phyloP scores from a whole-genome alignment of 2,329 filamentous ascomycete genomes.

The Beauveria sp. region DNA sequence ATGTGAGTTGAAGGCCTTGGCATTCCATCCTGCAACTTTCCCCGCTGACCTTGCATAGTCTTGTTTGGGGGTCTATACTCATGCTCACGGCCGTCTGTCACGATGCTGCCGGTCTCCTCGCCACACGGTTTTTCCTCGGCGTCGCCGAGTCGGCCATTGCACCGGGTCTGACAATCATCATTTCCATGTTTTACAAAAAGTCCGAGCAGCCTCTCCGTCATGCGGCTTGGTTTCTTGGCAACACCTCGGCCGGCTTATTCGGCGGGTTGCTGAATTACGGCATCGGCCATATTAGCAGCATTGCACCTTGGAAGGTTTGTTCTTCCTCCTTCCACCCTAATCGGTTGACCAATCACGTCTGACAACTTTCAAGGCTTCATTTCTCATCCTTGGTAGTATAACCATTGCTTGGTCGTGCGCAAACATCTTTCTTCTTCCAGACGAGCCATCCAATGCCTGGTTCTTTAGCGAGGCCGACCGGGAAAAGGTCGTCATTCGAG shows the following conservation, averaged over 20 bases:
- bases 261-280: conserved; percentile 16
- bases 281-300: conserved; percentile 22
- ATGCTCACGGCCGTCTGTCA: conserved; percentile 17
- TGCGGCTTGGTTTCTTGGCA: conserved; percentile 22
- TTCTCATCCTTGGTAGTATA: background rate
- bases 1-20: conserved; percentile 13
- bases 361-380: background rate
- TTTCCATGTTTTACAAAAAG: conserved; percentile 19
- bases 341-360: background rate
- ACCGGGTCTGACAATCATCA: conserved; percentile 12
- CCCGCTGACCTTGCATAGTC: background rate
- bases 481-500: background rate
- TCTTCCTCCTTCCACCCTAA: background rate
- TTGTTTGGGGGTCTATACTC: conserved; percentile 17
- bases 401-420: background rate
- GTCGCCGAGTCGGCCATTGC: conserved; percentile 16
- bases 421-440: background rate
- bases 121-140: conserved; percentile 17
- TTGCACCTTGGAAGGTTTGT: conserved; percentile 42
- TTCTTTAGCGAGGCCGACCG: background rate
- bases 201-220: conserved; percentile 21
- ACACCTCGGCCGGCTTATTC: conserved; percentile 19
- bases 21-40: background rate
- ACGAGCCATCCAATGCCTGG: background rate
- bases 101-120: conserved; percentile 15